Evolutionary conservation across 2,329 filamentous ascomycete genomes (phyloP).

Genomic region (Sporothrix dimorphospora): DNA sequence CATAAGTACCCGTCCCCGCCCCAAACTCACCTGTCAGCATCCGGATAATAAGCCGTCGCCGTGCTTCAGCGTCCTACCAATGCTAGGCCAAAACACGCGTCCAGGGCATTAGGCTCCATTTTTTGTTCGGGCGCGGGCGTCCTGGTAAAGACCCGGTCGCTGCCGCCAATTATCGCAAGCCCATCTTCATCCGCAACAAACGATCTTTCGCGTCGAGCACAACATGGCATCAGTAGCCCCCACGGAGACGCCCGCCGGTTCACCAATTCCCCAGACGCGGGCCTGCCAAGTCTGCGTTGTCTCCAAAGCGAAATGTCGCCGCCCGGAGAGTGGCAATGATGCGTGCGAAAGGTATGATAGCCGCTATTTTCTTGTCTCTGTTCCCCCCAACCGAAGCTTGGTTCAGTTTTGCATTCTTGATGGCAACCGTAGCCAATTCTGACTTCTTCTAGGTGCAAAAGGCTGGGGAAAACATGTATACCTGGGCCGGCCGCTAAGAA

Average conservation of each 20-base stretch:
- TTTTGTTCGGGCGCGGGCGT: no score
- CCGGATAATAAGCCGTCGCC: no score
- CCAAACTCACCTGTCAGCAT: not conserved
- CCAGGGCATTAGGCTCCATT: no score
- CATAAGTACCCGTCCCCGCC: not conserved
- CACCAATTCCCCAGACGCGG: not conserved
- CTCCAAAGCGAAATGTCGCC: not conserved
- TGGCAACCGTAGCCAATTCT: not conserved
- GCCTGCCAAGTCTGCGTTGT: not conserved
- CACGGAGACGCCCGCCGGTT: not conserved
- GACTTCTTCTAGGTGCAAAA: not conserved
- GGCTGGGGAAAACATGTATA: conserved; percentile 5
- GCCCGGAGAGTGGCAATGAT: not conserved
- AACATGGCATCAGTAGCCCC: not conserved
- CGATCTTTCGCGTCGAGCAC: not conserved
- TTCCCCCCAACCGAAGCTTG: no score
- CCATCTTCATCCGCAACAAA: not conserved
- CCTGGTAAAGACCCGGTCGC: no score
- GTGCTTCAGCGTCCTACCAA: no score
- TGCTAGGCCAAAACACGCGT: no score
- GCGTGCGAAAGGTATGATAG: not conserved
- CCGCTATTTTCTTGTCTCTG: no score
- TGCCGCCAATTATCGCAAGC: no score
- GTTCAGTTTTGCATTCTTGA: no score
- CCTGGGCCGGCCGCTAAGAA: not conserved